phyloP scores from a whole-genome alignment of 345 rosid species.

The Kernera saxatilis region DNA sequence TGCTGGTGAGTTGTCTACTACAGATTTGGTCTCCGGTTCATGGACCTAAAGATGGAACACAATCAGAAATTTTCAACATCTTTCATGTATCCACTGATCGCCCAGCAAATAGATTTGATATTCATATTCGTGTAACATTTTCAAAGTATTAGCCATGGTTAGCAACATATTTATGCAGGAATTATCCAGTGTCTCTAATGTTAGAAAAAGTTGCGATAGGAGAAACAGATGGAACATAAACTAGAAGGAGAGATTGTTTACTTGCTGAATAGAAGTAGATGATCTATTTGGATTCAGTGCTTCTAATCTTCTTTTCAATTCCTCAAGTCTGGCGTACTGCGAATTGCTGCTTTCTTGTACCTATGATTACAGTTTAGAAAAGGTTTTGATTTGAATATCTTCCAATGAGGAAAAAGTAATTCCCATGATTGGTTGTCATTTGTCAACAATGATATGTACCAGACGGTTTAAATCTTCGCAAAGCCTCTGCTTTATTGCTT shows the following conservation, averaged over 20 bases:
- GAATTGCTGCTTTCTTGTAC: conserved; percentile 72
- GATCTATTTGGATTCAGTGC: conserved; percentile 66
- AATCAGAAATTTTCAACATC: conserved; percentile 25
- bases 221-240: neutral
- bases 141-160: neutral
- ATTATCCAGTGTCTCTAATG: neutral
- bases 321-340: conserved; percentile 76
- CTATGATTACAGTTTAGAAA: conserved; percentile 28
- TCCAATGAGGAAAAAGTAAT: neutral
- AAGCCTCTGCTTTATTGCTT: conserved; percentile 66
- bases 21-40: conserved; percentile 30
- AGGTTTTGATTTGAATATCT: neutral
- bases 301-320: conserved; percentile 67
- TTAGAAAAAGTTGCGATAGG: neutral
- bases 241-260: conserved; percentile 34
- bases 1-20: conserved; percentile 34
- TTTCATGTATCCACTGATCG: neutral
- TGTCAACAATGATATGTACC: conserved; percentile 40
- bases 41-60: conserved; percentile 39
- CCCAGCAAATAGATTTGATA: neutral
- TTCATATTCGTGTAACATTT: neutral
- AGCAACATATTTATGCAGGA: neutral
- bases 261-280: conserved; percentile 38
- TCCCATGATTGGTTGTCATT: neutral
- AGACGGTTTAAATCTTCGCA: conserved; percentile 74